Evolutionary conservation across 2,329 filamentous ascomycete species (phyloP).

Genomic region (Mycosphaerelloides madeirae): DNA sequence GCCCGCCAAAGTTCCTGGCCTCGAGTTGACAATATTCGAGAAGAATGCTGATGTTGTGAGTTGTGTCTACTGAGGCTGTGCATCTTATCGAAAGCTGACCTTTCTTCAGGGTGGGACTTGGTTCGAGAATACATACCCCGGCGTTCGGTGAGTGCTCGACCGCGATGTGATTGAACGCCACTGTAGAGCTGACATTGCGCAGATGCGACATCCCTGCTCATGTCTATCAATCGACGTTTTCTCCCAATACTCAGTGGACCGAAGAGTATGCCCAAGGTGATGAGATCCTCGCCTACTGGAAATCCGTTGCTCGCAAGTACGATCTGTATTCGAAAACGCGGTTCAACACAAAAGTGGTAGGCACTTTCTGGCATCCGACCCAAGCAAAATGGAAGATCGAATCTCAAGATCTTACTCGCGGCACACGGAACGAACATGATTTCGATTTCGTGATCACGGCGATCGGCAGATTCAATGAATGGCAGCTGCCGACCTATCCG

Average conservation of each 20-base stretch:
- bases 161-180: background rate
- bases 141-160: slow-evolving; percentile 8
- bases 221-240: slow-evolving; percentile 65
- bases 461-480: slow-evolving; percentile 62
- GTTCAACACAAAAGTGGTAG: slow-evolving; percentile 53
- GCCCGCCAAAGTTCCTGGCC: slow-evolving; percentile 62
- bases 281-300: slow-evolving; percentile 66
- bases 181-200: background rate
- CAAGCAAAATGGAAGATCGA: slow-evolving; percentile 55
- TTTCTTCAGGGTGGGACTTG: slow-evolving; percentile 43
- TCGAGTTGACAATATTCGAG: slow-evolving; percentile 62
- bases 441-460: slow-evolving; percentile 61
- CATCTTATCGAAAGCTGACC: no score
- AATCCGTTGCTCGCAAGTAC: slow-evolving; percentile 58
- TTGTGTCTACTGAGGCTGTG: slow-evolving; percentile 27
- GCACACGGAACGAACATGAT: slow-evolving; percentile 34
- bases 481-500: slow-evolving; percentile 58
- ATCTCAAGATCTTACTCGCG: slow-evolving; percentile 38
- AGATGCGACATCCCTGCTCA: slow-evolving; percentile 65
- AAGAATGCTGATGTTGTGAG: slow-evolving; percentile 62
- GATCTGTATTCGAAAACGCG: slow-evolving; percentile 57
- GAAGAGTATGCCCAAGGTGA: slow-evolving; percentile 61
- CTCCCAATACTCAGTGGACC: slow-evolving; percentile 63
- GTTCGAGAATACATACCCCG: slow-evolving; percentile 38
- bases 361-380: slow-evolving; percentile 52